Conservation (phyloP, 352 stramenopile species). For the Globisporangium lucens region DNA sequence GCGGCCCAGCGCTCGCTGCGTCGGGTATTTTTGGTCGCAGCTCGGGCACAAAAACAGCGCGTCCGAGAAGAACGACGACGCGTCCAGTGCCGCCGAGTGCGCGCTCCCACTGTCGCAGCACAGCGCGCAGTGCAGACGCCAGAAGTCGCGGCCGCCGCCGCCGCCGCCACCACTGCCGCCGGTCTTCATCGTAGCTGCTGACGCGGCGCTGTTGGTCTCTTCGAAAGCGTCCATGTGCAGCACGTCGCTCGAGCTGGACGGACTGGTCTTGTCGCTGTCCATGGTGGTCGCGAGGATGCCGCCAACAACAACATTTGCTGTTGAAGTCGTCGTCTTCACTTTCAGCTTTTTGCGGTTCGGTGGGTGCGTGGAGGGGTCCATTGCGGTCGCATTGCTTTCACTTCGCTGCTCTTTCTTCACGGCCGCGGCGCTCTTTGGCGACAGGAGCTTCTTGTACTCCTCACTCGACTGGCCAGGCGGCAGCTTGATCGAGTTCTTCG, state of each 20-base stretch:
- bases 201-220: constrained; percentile 15
- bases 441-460: constrained; percentile 10
- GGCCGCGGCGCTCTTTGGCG: constrained; percentile 1
- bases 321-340: constrained; percentile 4
- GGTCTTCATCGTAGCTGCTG: not conserved
- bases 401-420: not conserved
- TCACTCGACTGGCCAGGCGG: constrained; percentile 3
- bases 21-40: constrained; percentile 83
- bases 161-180: not conserved
- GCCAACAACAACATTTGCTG: not conserved
- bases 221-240: constrained; percentile 32
- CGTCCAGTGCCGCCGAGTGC: constrained; percentile 24
- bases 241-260: constrained; percentile 49
- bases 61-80: constrained; percentile 29
- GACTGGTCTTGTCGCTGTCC: constrained; percentile 29
- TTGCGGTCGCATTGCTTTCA: not conserved
- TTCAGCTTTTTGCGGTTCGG: constrained; percentile 2
- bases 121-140: constrained; percentile 50
- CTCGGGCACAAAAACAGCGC: constrained; percentile 62
- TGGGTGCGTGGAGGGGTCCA: not conserved
- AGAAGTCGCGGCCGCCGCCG: constrained; percentile 21
- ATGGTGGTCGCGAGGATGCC: not conserved
- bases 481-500: constrained; percentile 25
- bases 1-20: constrained; percentile 56
- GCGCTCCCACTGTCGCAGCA: constrained; percentile 40